Percentiles rank a stretch among this genome's conserved stretches.
These are phyloP conservation scores for Leishmania gerbilli DNA, from an alignment of 208 protist species.

Conservation along the genomic window DNA sequence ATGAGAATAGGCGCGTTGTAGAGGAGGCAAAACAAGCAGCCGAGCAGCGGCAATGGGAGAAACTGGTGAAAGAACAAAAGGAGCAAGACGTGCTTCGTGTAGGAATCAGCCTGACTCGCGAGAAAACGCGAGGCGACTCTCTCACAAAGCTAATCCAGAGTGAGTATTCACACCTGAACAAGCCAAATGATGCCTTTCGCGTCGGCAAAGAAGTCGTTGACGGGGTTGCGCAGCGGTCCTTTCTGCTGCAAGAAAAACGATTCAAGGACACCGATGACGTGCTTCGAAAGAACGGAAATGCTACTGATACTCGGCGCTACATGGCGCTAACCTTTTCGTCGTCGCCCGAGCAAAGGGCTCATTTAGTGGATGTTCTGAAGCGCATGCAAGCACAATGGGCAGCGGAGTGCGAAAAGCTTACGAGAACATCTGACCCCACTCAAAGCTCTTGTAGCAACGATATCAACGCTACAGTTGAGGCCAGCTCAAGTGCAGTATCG, in stretches of 20 bases:
- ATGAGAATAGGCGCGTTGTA: slow-evolving; percentile 17
- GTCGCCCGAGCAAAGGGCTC: slow-evolving; percentile 10
- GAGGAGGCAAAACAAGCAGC: slow-evolving; percentile 12
- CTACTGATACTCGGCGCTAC: slow-evolving; percentile 45
- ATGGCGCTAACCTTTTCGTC: slow-evolving; percentile 50
- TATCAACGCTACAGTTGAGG: not conserved
- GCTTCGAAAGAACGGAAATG: slow-evolving; percentile 45
- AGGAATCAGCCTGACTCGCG: not conserved
- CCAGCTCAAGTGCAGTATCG: not conserved
- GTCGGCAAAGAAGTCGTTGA: slow-evolving; percentile 59
- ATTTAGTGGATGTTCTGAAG: slow-evolving; percentile 18
- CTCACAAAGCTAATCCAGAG: slow-evolving; percentile 20
- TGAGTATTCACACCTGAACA: slow-evolving; percentile 27
- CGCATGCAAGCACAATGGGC: slow-evolving; percentile 8
- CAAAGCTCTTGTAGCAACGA: not conserved
- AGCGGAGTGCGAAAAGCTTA: slow-evolving; percentile 16
- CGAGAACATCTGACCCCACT: not conserved
- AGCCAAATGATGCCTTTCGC: slow-evolving; percentile 58
- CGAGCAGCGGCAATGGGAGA: slow-evolving; percentile 18
- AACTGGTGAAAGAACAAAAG: slow-evolving; percentile 6
- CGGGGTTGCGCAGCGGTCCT: slow-evolving; percentile 39
- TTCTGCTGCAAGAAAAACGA: slow-evolving; percentile 33
- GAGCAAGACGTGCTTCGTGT: slow-evolving; percentile 2
- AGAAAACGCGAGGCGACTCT: not conserved
- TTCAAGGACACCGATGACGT: slow-evolving; percentile 73